These are phyloP conservation scores for Syncephalastrum racemosum DNA, from an alignment of 371 early-diverging fungal species.

Conservation along the genomic window DNA sequence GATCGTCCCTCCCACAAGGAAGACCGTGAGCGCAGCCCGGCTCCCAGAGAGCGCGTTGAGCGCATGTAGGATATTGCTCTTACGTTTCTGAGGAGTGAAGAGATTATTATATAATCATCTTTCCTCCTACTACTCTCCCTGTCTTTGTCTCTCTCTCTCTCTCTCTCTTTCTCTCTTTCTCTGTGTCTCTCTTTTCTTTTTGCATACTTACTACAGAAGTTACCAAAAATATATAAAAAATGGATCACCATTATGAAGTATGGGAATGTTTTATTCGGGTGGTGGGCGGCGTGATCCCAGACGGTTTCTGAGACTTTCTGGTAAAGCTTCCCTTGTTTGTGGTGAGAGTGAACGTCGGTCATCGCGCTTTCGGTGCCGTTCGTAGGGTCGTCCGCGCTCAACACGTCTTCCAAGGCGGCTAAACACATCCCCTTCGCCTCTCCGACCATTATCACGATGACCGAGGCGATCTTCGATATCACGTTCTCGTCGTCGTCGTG, in stretches of 20 bases:
- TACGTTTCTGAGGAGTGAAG: neutral
- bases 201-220: too few relatives aligned
- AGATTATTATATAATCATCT: neutral
- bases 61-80: neutral
- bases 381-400: slow-evolving; percentile 6
- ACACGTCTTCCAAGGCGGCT: slow-evolving; percentile 17
- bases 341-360: slow-evolving; percentile 12
- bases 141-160: slow-evolving; percentile 1
- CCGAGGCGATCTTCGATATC: neutral
- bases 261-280: neutral
- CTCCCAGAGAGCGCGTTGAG: slow-evolving; percentile 10
- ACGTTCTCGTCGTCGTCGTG: too few relatives aligned
- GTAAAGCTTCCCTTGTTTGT: too few relatives aligned
- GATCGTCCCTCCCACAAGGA: slow-evolving; percentile 9
- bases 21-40: slow-evolving; percentile 15
- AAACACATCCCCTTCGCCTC: slow-evolving; percentile 4
- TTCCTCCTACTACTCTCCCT: slow-evolving; percentile 11
- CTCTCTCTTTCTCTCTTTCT: too few relatives aligned
- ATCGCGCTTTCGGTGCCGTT: neutral
- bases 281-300: neutral
- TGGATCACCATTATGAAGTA: too few relatives aligned
- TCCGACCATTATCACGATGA: neutral
- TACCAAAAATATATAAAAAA: too few relatives aligned
- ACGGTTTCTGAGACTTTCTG: too few relatives aligned
- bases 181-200: too few relatives aligned